Evolutionary conservation across 768 basidiomycete genomes (phyloP), one percentile per base, ranked within the genome.

Genomic region (Tulasnella sp.): DNA sequence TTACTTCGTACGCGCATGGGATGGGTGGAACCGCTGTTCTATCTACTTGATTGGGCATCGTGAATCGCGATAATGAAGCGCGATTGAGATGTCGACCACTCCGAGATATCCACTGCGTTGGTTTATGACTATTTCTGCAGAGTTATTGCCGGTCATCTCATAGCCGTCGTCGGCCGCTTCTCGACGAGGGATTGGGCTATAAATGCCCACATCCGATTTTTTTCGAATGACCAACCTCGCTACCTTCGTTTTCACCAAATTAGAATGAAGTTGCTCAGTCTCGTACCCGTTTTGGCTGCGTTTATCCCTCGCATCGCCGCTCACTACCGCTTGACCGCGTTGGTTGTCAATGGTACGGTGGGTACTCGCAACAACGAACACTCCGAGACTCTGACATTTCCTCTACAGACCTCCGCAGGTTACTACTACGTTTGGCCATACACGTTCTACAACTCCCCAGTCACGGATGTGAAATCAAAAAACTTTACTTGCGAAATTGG

Each of bases 361-460:
- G 27, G 50, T 5, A 46, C n/a, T 15, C 45, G 23, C n/a, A 25
- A 4, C 15, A 4, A 46, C 21, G 11, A 46, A 27, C 19, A 11
- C 32, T 2, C 45, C 32, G 4, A 46, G 12, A 12, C 37, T 35
- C 2, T 3, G 4, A 23, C n/a, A 12, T 32, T 23, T 27, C 15
- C 6, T 1, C 27, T 14, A 27, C 42, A 42, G 53, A 55, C 53
- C 15, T 27, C 53, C 6, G 5, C 50, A 11, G 31, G n/a, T 9
- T 55, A 51, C 11, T 36, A 55, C 25, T 55, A 55, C 17, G 53
- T 55, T 27, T 25, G 39, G n/a, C 53, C 39, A 41, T 27, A 55
- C 53, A 55, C 53, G 35, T 42, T 42, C 27, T 45, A 23, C 21
- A 57, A 57, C 49, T 27, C 21, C 23, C 56, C 56, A 6, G 56